Conservation (phyloP, 352 stramenopile species). For the Pythium folliculosum region DNA sequence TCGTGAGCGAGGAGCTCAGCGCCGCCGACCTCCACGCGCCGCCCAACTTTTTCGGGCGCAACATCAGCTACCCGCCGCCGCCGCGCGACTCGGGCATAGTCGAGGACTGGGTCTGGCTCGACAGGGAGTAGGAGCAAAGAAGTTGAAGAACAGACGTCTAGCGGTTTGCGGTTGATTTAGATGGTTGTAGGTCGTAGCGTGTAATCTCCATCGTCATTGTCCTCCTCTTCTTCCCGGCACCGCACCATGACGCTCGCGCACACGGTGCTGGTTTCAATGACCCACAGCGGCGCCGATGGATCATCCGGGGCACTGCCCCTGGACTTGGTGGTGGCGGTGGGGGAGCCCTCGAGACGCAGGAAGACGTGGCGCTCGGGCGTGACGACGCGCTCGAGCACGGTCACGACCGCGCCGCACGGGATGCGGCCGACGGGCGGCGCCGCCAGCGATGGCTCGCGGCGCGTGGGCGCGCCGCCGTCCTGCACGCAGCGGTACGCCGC, state of each 20-base stretch:
- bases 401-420: conserved; percentile 54
- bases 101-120: conserved; percentile 55
- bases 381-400: conserved; percentile 52
- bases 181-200: not conserved
- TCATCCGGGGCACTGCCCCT: not conserved
- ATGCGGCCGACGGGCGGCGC: conserved; percentile 59
- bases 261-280: conserved; percentile 80
- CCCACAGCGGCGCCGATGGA: conserved; percentile 33
- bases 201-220: no score
- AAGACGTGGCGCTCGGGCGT: conserved; percentile 73
- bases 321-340: not conserved
- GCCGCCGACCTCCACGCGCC: conserved; percentile 42
- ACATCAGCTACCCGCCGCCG: conserved; percentile 49
- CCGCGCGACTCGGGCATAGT: conserved; percentile 27
- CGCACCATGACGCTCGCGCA: conserved; percentile 72
- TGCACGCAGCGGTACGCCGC: conserved; percentile 71
- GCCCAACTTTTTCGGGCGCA: conserved; percentile 72
- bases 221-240: not conserved
- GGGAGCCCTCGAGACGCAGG: conserved; percentile 30
- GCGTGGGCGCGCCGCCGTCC: conserved; percentile 59
- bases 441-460: conserved; percentile 56
- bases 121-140: not conserved
- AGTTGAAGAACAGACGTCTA: not conserved
- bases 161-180: not conserved
- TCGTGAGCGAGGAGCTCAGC: conserved; percentile 39